Evolutionary conservation across 805 yeast genomes (phyloP), one percentile per base, ranked within the genome.

Genomic region (Candida ponderosae): DNA sequence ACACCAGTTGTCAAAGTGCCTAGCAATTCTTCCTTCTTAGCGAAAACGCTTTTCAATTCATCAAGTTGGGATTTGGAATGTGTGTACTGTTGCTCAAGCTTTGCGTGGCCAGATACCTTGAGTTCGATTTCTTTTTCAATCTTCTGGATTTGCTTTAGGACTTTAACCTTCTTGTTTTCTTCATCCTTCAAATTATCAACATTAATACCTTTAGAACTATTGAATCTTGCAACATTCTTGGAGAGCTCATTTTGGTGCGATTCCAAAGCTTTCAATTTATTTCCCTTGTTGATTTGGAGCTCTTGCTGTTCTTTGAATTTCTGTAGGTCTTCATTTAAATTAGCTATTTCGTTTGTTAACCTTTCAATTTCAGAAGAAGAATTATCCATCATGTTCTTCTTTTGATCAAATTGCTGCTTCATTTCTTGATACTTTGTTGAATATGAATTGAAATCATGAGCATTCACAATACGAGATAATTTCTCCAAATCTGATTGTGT

Each of bases 1-100:
- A 89, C 79, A 49, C 97, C 96, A 0, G 96, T 86, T 0, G 88
- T 78, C 30, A 89, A 65, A 0, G 94, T 80, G 0, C 93, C 82
- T 9, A 86, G 60, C 10, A 89, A 66, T 43, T 89, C 96, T 48
- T 85, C 90, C 47, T 83, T 85, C 41, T 66, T 70, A 26, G 66
- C 63, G 33, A 72, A 66, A 13, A 67, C 66, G 5, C 61, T 64
- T 42, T 76, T 78, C 38, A 76, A 45, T 1, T 54, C 51, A 3
- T 58, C 62, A 18, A 82, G 60, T n/a, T 60, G 51, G 1, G 50
- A 53, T 34, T 74, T 76, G 10, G 74, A 56, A 0, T 48, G 43
- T 3, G 63, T 59, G 47, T 70, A 76, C n/a, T 66, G 68, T 5
- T 47, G 37, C 48, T 81, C 78, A 7, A 68, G 59, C 3, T 49